Evolutionary conservation across 2,329 filamentous ascomycete species (phyloP), one percentile per base, ranked within the genome.

Genomic region (Pseudogymnoascus sp.): DNA sequence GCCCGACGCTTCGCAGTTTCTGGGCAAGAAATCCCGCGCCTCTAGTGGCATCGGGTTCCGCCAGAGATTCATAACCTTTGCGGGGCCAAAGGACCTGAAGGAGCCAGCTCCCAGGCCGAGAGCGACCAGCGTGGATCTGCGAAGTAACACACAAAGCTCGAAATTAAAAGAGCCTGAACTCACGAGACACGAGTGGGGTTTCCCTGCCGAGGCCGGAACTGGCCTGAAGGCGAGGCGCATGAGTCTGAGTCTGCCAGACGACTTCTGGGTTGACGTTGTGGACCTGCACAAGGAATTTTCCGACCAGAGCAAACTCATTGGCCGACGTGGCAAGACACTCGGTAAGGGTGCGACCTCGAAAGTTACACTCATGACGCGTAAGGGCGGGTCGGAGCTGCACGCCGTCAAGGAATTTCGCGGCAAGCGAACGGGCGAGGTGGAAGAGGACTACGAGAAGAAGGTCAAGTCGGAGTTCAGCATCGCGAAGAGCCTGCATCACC

Each of bases 391-490:
- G 40, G 86, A 91, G 70, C 76, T 91, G 6, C 93, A 88, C 68
- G 92, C 92, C 0, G 91, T 96, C 69, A 96, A 96, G 77, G 90
- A 95, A 71, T 96, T 96, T 74, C 86, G 91, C 10, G 83, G 84
- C 67, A 89, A 89, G 74, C 86, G 86, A 37, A 80, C 82, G 36
- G 80, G 82, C 42, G 91, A 96, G 73, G 86, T 83, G 8, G 79
- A 84, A 66, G 82, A 85, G 31, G 90, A 95, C 61, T 96, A 96
- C 74, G 84, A 90, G 68, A 88, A 91, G 76, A 95, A 96, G 79
- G 90, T 96, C 78, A 96, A 93, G 75, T 93, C 90, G 1, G 92
- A 96, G 73, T 96, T 86, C 77, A 91, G 87, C 74, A 92, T 96
- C 68, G 90, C 90, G 65, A 93, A 93, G 78, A 91, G 89, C 68